Evolutionary conservation across 2,329 filamentous ascomycete species (phyloP).

Genomic region (Pezizomycotina sp.): DNA sequence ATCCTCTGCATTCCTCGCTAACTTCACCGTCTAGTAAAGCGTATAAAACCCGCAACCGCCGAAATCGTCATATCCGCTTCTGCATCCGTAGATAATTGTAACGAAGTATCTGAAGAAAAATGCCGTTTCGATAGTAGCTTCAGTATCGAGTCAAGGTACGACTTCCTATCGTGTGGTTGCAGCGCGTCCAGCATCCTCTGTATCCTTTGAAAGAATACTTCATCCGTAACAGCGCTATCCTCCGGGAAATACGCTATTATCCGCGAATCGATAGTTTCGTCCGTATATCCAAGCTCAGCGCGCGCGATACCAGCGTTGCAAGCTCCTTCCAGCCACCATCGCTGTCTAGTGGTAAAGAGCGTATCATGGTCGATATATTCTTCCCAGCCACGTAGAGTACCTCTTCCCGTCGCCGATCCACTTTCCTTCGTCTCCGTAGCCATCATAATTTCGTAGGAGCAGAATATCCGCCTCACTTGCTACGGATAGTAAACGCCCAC

Average conservation of each 20-base stretch:
- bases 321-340: conserved; percentile 31
- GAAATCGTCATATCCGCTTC: conserved; percentile 32
- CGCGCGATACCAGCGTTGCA: conserved; percentile 39
- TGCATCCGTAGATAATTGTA: conserved; percentile 6
- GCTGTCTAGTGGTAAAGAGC: conserved; percentile 29
- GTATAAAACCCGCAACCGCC: conserved; percentile 43
- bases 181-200: conserved; percentile 29
- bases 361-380: conserved; percentile 36
- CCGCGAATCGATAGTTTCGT: conserved; percentile 35
- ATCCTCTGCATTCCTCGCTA: conserved; percentile 35
- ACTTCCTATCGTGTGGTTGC: conserved; percentile 33
- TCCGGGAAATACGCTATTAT: conserved; percentile 10
- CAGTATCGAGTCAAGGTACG: conserved; percentile 30
- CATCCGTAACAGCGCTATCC: conserved; percentile 9
- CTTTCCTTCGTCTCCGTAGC: conserved; percentile 10
- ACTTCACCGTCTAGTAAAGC: conserved; percentile 39
- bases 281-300: conserved; percentile 56
- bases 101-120: conserved; percentile 29
- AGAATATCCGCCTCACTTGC: conserved; percentile 39
- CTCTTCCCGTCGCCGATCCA: conserved; percentile 51
- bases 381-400: conserved; percentile 58
- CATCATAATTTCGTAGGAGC: conserved; percentile 20
- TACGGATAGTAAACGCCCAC: conserved; percentile 42
- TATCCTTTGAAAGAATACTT: conserved; percentile 24
- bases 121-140: conserved; percentile 35